phyloP scores from a whole-genome alignment of 495 filamentous ascomycete species.

The Choiromyces venosus region DNA sequence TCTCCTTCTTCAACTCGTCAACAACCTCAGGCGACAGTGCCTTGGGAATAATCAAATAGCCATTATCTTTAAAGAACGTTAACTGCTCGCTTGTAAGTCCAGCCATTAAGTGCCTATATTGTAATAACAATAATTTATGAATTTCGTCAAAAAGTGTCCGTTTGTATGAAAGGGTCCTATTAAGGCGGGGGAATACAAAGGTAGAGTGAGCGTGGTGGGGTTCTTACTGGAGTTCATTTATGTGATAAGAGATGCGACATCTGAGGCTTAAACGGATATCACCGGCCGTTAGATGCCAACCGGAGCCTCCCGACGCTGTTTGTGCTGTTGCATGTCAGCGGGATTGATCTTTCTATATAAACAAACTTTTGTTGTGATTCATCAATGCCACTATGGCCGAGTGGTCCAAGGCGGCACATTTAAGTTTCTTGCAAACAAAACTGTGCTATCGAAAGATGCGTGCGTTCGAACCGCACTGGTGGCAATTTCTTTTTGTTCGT shows the following conservation, averaged over 20 bases:
- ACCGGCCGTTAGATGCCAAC: neutral
- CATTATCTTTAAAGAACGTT: slow-evolving; percentile 65
- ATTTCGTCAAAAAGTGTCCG: neutral
- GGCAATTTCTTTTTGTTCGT: slow-evolving; percentile 26
- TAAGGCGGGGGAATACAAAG: neutral
- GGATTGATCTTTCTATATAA: neutral
- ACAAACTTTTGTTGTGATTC: neutral
- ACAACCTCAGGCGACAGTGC: slow-evolving; percentile 64
- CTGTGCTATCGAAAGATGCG: slow-evolving; percentile 47
- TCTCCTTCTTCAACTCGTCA: slow-evolving; percentile 63
- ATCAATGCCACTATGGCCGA: slow-evolving; percentile 42
- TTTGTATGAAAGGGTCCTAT: neutral
- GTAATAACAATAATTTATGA: neutral
- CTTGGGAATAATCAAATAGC: slow-evolving; percentile 81
- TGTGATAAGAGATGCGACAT: neutral
- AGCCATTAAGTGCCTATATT: neutral
- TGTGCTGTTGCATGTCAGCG: neutral
- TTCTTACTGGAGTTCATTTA: neutral
- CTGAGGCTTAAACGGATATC: neutral
- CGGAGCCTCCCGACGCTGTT: neutral
- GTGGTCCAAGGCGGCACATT: slow-evolving; percentile 49
- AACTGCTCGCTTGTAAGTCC: slow-evolving; percentile 71
- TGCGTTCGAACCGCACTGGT: slow-evolving; percentile 48
- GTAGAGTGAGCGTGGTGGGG: neutral
- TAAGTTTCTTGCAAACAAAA: slow-evolving; percentile 36